Conservation (phyloP, 2,329 filamentous ascomycete genomes). For the Talaromyces verruculosus region DNA sequence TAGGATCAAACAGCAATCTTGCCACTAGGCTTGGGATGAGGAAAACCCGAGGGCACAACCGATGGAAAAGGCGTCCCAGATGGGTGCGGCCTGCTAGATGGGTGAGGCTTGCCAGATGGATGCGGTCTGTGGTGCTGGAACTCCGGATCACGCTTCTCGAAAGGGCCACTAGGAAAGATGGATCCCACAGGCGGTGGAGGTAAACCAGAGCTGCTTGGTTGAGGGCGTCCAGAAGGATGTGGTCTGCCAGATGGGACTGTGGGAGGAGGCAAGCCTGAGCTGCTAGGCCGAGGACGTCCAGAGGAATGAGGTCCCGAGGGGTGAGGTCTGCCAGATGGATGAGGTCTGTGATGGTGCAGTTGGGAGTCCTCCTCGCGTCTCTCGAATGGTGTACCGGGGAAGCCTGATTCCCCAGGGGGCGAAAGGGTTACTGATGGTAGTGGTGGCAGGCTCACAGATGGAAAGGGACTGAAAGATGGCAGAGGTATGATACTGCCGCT, state of each 20-base stretch:
- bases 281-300: background rate
- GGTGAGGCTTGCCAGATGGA: background rate
- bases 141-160: background rate
- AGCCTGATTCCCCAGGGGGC: background rate
- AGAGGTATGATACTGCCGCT: background rate
- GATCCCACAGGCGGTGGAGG: background rate
- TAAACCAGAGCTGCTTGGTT: background rate
- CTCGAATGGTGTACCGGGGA: constrained; percentile 9
- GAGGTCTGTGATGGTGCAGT: background rate
- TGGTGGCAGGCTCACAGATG: constrained; percentile 6
- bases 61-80: background rate
- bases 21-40: background rate
- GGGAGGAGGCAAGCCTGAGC: background rate
- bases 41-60: background rate
- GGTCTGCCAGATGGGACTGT: background rate
- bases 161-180: background rate
- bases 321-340: constrained; percentile 4
- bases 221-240: background rate
- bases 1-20: background rate
- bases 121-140: background rate
- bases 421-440: constrained; percentile 2
- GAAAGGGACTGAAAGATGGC: constrained; percentile 12
- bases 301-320: constrained; percentile 13
- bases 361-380: background rate
- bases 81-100: background rate